Percentiles rank a stretch among this genome's conserved stretches.
These are phyloP conservation scores for Thermothelomyces thermophilus DNA, from an alignment of 2,329 filamentous ascomycete genomes.

Conservation along the genomic window DNA sequence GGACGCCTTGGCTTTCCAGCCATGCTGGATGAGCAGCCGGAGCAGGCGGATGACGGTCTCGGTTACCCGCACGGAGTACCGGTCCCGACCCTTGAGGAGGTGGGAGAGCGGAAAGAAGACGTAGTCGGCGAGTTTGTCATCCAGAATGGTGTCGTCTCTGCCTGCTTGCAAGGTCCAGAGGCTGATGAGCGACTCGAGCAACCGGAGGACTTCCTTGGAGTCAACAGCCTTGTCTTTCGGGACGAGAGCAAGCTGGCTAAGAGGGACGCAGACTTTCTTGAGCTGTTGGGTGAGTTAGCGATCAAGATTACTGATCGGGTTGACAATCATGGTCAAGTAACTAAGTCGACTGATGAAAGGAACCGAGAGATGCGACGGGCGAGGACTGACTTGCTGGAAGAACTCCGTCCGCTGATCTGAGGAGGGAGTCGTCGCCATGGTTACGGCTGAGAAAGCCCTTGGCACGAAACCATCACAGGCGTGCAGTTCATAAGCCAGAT, in stretches of 20 bases:
- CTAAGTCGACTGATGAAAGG: too few relatives aligned
- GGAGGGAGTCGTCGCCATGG: slow-evolving; percentile 19
- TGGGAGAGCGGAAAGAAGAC: slow-evolving; percentile 89
- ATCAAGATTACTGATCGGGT: neutral
- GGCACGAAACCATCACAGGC: neutral
- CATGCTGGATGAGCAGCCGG: slow-evolving; percentile 63
- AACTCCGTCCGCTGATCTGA: slow-evolving; percentile 29
- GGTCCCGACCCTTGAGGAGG: slow-evolving; percentile 69
- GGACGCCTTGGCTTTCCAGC: slow-evolving; percentile 70
- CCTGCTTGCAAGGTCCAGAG: slow-evolving; percentile 23
- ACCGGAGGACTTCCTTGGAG: slow-evolving; percentile 19
- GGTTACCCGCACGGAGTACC: slow-evolving; percentile 62
- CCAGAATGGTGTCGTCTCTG: slow-evolving; percentile 47
- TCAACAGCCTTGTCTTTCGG: slow-evolving; percentile 19
- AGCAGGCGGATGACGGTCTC: slow-evolving; percentile 75
- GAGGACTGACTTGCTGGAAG: slow-evolving; percentile 31
- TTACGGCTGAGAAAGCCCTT: slow-evolving; percentile 6
- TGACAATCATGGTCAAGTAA: too few relatives aligned
- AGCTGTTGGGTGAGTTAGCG: slow-evolving; percentile 14
- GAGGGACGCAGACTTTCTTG: slow-evolving; percentile 26
- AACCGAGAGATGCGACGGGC: neutral
- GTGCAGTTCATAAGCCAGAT: too few relatives aligned
- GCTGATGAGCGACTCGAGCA: slow-evolving; percentile 16
- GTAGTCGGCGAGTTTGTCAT: slow-evolving; percentile 85
- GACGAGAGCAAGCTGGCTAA: slow-evolving; percentile 22